Evolutionary conservation across 2,329 filamentous ascomycete species (phyloP).

Genomic region (Spiromastix sp.): DNA sequence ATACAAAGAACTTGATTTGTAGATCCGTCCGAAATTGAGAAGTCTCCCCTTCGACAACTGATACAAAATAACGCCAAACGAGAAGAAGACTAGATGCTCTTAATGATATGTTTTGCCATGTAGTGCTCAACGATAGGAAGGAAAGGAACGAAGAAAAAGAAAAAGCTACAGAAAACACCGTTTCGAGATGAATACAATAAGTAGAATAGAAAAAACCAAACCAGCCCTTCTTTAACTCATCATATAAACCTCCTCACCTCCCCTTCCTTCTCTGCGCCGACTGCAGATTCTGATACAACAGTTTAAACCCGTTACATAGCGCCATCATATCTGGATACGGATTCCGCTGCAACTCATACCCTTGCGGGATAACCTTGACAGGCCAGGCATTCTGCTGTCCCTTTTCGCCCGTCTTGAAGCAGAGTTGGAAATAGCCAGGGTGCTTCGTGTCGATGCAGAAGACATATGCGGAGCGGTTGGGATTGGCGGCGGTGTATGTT

Average conservation of each 20-base stretch:
- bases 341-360: constrained; percentile 80
- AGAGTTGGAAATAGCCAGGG: constrained; percentile 89
- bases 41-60: too few relatives aligned
- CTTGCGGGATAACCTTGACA: constrained; percentile 85
- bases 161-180: too few relatives aligned
- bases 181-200: too few relatives aligned
- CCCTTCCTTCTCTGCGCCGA: neutral
- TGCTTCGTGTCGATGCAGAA: constrained; percentile 92
- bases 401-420: constrained; percentile 81
- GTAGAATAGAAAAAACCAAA: too few relatives aligned
- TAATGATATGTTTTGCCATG: too few relatives aligned
- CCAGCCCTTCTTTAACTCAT: neutral
- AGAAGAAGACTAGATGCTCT: too few relatives aligned
- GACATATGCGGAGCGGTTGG: constrained; percentile 82
- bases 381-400: constrained; percentile 68
- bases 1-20: too few relatives aligned
- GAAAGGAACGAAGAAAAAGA: too few relatives aligned
- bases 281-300: constrained; percentile 55
- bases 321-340: constrained; percentile 91
- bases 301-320: constrained; percentile 94
- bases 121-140: too few relatives aligned
- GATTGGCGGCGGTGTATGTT: constrained; percentile 93
- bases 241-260: neutral
- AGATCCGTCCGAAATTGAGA: too few relatives aligned
- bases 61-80: too few relatives aligned